Evolutionary conservation across 164 flowering plant genomes (phyloP).

Genomic region (Vitis labrusca): DNA sequence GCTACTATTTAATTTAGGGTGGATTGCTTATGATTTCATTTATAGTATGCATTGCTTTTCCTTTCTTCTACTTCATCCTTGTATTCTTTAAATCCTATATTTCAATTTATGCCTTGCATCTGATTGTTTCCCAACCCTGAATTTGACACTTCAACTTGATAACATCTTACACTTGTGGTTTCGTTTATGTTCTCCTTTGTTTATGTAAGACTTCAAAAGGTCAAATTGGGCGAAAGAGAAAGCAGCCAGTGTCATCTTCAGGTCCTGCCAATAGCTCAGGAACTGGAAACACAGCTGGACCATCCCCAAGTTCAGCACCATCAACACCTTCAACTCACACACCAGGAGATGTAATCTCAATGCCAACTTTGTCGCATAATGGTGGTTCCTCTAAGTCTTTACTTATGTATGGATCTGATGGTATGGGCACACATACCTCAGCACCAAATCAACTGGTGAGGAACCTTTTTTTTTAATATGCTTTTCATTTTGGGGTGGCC

Average conservation of each 20-base stretch:
- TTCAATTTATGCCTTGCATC: no score
- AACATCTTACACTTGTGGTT: neutral
- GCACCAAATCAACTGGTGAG: slow-evolving; percentile 37
- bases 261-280: slow-evolving; percentile 47
- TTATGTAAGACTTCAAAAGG: slow-evolving; percentile 36
- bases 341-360: slow-evolving; percentile 35
- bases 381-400: slow-evolving; percentile 35
- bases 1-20: no score
- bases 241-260: slow-evolving; percentile 42
- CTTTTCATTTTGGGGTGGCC: neutral
- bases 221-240: slow-evolving; percentile 41
- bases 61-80: neutral
- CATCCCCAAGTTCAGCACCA: slow-evolving; percentile 36
- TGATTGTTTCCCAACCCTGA: neutral
- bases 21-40: neutral
- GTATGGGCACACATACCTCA: slow-evolving; percentile 30
- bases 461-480: neutral
- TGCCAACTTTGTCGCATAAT: slow-evolving; percentile 26
- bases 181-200: neutral
- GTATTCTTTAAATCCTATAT: neutral
- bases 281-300: slow-evolving; percentile 40
- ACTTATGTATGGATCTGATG: slow-evolving; percentile 39
- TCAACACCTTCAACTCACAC: slow-evolving; percentile 45
- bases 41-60: neutral
- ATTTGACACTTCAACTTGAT: no score